A percentile compares a stretch with the other conserved stretches of the same genome.
Conservation (phyloP, 768 basidiomycete species). For the Cyathus striatus region DNA sequence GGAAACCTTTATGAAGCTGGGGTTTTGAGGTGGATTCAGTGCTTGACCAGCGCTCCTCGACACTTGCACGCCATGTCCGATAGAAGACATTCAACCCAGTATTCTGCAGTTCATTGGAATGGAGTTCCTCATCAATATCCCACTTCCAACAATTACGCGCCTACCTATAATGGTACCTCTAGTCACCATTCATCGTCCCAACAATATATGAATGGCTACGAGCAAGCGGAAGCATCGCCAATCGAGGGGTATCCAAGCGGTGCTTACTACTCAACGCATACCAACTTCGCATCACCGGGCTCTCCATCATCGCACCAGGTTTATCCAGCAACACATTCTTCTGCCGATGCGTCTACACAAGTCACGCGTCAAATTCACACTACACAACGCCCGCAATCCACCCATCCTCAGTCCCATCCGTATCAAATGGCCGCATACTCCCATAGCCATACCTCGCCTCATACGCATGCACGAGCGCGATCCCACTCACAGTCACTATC, state of each 20-base stretch:
- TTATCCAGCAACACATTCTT: conserved; percentile 13
- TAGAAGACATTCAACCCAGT: conserved; percentile 22
- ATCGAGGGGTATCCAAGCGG: conserved; percentile 13
- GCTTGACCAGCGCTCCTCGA: conserved; percentile 3
- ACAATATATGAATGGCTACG: conserved; percentile 4
- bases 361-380: conserved; percentile 11
- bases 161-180: conserved; percentile 15
- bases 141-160: conserved; percentile 17
- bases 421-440: conserved; percentile 11
- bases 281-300: conserved; percentile 14
- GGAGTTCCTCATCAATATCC: conserved; percentile 24
- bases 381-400: conserved; percentile 24
- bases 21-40: not conserved
- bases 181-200: conserved; percentile 7
- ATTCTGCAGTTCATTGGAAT: conserved; percentile 29
- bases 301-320: conserved; percentile 15
- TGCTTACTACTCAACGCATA: conserved; percentile 14
- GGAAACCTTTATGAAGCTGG: conserved; percentile 20
- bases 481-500: conserved; percentile 36
- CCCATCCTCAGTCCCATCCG: conserved; percentile 26
- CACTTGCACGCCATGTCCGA: conserved; percentile 19
- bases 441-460: conserved; percentile 21
- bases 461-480: conserved; percentile 28
- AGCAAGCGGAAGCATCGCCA: conserved; percentile 1
- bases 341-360: conserved; percentile 5